Evolutionary conservation across 345 rosid genomes (phyloP), one percentile per base, ranked within the genome.

Genomic region (Barbarea vulgaris): DNA sequence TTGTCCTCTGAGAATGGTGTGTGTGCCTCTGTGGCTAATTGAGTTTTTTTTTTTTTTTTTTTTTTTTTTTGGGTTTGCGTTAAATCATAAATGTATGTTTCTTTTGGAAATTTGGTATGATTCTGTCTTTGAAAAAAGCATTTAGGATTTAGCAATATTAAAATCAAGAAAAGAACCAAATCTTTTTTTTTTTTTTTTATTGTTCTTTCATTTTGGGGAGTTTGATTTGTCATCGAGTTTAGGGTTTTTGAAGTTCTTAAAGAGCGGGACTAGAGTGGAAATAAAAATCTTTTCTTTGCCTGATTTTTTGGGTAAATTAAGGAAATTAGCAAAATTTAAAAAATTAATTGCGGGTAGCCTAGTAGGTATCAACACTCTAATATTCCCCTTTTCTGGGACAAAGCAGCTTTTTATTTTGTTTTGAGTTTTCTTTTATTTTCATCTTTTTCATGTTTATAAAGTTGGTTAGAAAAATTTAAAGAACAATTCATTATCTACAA

Each of bases 81-180:
- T 60, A 72, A 61, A 59, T 70, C 58, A 21, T 47, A 58, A 69
- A 28, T 69, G 41, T 57, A 70, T 28, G 54, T 56, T 69, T 13
- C 42, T 56, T 69, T 69, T 42, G 14, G 56, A 39, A 54, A n/a
- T 39, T 68, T 53, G 62, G 24, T 53, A 53, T 53, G 60, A 67
- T 67, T 68, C 55, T 67, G 60, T 51, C 12, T 36, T 37, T 64
- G 34, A 52, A 36, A 36, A 50, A 53, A 36, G 50, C 50, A 37
- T 22, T 28, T 36, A 36, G 12, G 3, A 10, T 2, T 62, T 44
- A 25, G n/a, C 17, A 30, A 55, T 15, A 27, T n/a, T 1, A 15
- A n/a, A 28, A 28, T 27, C 3, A 1, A n/a, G n/a, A 30, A 30
- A 10, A 4, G 12, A 21, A 15, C 44, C 2, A n/a, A n/a, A n/a